Evolutionary conservation across 805 yeast species (phyloP).

Genomic region (Blastobotrys muscicola): DNA sequence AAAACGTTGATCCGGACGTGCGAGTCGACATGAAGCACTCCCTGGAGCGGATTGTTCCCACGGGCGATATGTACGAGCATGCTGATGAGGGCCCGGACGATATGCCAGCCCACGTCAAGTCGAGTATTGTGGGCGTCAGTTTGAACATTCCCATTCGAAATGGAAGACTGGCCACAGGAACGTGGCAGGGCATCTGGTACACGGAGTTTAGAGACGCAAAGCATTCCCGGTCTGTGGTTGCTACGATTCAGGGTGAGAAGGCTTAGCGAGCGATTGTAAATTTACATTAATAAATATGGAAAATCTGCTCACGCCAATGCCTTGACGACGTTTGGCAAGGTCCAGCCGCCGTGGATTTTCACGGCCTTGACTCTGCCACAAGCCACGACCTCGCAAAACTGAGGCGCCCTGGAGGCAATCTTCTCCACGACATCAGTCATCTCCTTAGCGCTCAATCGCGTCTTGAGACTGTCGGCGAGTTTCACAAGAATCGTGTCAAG

Average conservation of each 20-base stretch:
- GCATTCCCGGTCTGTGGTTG: constrained; percentile 59
- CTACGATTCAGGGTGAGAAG: constrained; percentile 57
- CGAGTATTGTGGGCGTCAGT: constrained; percentile 50
- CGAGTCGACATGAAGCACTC: constrained; percentile 57
- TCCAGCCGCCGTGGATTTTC: constrained; percentile 9
- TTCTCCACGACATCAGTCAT: constrained; percentile 16
- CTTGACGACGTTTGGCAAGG: not conserved
- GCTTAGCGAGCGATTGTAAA: not conserved
- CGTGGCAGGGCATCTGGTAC: constrained; percentile 80
- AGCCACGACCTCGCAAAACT: constrained; percentile 18
- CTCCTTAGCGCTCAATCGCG: constrained; percentile 19
- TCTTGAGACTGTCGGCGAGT: constrained; percentile 14
- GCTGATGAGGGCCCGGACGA: constrained; percentile 73
- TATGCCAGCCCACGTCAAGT: constrained; percentile 74
- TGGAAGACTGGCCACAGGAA: constrained; percentile 62
- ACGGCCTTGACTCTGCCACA: constrained; percentile 18
- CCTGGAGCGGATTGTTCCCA: constrained; percentile 60
- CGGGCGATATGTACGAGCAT: constrained; percentile 46
- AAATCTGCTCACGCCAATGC: not conserved
- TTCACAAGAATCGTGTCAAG: constrained; percentile 17
- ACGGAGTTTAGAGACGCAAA: constrained; percentile 59
- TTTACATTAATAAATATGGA: not conserved
- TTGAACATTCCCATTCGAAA: constrained; percentile 59
- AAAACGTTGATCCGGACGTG: constrained; percentile 74
- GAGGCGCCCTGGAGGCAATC: constrained; percentile 16